Evolutionary conservation across 306 rosid genomes (phyloP).

Genomic region (Prunus dulcis): DNA sequence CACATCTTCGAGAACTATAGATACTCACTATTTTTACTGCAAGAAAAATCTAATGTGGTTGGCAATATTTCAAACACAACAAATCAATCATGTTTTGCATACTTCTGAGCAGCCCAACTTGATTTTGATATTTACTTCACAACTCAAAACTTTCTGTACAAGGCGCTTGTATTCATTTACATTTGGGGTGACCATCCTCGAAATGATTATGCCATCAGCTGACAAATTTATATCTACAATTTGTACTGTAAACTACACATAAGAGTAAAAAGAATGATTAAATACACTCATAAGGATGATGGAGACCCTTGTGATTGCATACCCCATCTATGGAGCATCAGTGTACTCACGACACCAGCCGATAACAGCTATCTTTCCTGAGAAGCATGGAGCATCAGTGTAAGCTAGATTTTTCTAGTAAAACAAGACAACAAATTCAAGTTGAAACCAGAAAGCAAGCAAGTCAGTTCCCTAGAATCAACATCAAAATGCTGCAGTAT

Average conservation of each 20-base stretch:
- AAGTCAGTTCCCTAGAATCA: not conserved
- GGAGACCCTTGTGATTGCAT: conserved; percentile 24
- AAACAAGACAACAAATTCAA: conserved; percentile 2
- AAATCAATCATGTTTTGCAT: not conserved
- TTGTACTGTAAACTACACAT: conserved; percentile 2
- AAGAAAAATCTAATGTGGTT: not conserved
- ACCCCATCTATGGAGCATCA: conserved; percentile 98
- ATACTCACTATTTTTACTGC: conserved; percentile 77
- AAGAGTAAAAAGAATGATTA: not conserved
- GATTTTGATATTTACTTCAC: conserved; percentile 52
- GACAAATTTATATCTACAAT: conserved; percentile 2
- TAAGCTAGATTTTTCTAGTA: not conserved
- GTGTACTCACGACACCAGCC: conserved; percentile 99
- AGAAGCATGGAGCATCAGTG: conserved; percentile 35
- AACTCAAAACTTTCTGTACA: conserved; percentile 54
- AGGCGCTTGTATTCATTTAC: conserved; percentile 84
- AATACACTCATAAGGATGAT: not conserved
- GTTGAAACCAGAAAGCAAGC: not conserved
- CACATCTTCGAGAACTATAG: conserved; percentile 85
- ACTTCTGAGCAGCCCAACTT: conserved; percentile 37
- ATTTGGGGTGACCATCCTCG: conserved; percentile 86
- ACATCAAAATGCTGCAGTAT: not conserved
- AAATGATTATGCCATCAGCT: conserved; percentile 19
- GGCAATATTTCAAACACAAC: not conserved
- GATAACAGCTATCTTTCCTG: conserved; percentile 86